Percentiles rank a stretch among this genome's conserved stretches.
phyloP scores from a whole-genome alignment of 164 flowering plant genomes.

The Tetrastigma voinierianum region DNA sequence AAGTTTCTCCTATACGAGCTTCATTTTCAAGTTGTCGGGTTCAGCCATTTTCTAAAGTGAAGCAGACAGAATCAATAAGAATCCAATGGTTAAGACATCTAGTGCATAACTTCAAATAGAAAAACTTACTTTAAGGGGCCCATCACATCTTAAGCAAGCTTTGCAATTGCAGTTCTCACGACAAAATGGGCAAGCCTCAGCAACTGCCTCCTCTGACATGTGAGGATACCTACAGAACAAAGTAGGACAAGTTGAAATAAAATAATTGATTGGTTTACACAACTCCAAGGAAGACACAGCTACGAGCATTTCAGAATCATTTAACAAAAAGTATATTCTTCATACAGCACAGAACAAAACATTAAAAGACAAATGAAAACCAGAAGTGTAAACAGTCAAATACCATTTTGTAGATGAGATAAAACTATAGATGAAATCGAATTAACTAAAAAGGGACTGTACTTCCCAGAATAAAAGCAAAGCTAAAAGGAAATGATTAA shows the following conservation, averaged over 20 bases:
- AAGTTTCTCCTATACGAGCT: constrained; percentile 13
- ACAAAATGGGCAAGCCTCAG: constrained; percentile 42
- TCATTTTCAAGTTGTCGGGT: not conserved
- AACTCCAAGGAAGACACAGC: too few species aligned
- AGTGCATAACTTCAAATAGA: not conserved
- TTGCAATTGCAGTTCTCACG: constrained; percentile 59
- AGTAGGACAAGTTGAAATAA: not conserved
- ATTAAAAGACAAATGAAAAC: too few species aligned
- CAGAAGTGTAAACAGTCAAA: too few species aligned
- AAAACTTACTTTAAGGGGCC: constrained; percentile 21
- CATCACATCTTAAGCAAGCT: constrained; percentile 42
- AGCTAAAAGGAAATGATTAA: too few species aligned
- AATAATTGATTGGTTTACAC: too few species aligned
- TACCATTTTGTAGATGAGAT: too few species aligned
- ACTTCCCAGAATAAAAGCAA: too few species aligned
- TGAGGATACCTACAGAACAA: constrained; percentile 39
- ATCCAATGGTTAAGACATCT: not conserved
- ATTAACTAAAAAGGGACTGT: too few species aligned
- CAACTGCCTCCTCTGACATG: constrained; percentile 28
- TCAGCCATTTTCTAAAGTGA: constrained; percentile 9
- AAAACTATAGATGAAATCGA: too few species aligned
- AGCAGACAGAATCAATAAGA: not conserved
- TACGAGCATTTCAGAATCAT: too few species aligned
- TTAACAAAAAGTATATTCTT: too few species aligned
- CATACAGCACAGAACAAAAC: too few species aligned